Evolutionary conservation across 208 protist species (phyloP).

Genomic region (Sergeia podlipaevii): DNA sequence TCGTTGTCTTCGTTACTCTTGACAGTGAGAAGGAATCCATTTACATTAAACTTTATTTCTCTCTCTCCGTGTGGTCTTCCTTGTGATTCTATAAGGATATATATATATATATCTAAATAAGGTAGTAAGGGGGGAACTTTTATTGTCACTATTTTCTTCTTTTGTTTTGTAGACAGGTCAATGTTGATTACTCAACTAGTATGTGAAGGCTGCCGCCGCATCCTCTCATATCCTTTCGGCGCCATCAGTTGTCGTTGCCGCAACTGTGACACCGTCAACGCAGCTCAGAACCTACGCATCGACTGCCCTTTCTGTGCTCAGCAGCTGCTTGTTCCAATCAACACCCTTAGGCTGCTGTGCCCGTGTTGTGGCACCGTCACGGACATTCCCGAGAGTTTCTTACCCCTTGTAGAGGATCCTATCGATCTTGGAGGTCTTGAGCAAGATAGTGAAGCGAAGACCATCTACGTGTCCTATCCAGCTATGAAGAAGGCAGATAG

Average conservation of each 20-base stretch:
- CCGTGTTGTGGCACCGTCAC: conserved; percentile 71
- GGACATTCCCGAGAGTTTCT: conserved; percentile 63
- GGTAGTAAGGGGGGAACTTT: not conserved
- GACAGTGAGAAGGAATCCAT: too few species aligned
- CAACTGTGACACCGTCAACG: conserved; percentile 61
- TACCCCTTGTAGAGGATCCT: conserved; percentile 46
- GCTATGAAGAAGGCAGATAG: not conserved
- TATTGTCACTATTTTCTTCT: not conserved
- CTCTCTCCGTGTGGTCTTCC: too few species aligned
- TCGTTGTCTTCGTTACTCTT: too few species aligned
- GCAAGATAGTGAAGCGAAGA: conserved; percentile 14
- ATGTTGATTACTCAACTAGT: conserved; percentile 69
- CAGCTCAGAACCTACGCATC: conserved; percentile 50
- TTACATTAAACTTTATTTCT: too few species aligned
- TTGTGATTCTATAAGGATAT: not conserved
- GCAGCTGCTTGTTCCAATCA: conserved; percentile 61
- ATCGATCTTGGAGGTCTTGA: conserved; percentile 18
- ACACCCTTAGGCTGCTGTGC: conserved; percentile 63
- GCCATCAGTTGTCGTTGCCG: conserved; percentile 71
- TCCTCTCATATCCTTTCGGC: conserved; percentile 71
- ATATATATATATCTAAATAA: not conserved
- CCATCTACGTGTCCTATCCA: conserved; percentile 70
- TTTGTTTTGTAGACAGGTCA: not conserved
- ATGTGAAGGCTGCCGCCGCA: conserved; percentile 55
- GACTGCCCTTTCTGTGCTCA: conserved; percentile 37